Evolutionary conservation across 2,329 filamentous ascomycete species (phyloP).

Genomic region (Domatiomyces catenatus): DNA sequence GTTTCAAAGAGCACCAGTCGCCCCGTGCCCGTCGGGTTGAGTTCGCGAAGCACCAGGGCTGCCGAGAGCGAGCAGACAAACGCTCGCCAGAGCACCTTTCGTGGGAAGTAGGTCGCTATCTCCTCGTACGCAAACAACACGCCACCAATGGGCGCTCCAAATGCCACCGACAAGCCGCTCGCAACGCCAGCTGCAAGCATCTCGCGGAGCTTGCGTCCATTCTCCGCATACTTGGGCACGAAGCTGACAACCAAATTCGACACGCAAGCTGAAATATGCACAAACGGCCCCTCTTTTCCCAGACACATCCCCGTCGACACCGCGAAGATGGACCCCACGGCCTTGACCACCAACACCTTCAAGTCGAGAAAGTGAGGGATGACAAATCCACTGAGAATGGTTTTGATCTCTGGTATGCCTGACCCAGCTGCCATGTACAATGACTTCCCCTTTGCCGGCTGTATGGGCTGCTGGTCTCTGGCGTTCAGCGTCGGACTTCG

Average conservation of each 20-base stretch:
- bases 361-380: slow-evolving; percentile 43
- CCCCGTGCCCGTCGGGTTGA: slow-evolving; percentile 46
- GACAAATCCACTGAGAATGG: slow-evolving; percentile 44
- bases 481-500: slow-evolving; percentile 30
- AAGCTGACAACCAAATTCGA: slow-evolving; percentile 37
- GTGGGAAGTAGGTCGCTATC: slow-evolving; percentile 45
- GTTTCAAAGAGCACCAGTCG: slow-evolving; percentile 48
- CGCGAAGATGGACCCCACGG: slow-evolving; percentile 42
- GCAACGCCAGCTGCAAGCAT: slow-evolving; percentile 44
- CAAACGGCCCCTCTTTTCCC: slow-evolving; percentile 48
- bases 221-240: slow-evolving; percentile 44
- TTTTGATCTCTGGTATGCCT: slow-evolving; percentile 49
- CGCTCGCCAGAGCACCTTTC: slow-evolving; percentile 43
- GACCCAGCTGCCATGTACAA: slow-evolving; percentile 46
- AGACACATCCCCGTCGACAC: slow-evolving; percentile 45
- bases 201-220: slow-evolving; percentile 43
- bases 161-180: slow-evolving; percentile 43
- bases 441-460: slow-evolving; percentile 32
- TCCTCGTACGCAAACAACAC: slow-evolving; percentile 48
- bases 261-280: slow-evolving; percentile 45
- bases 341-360: slow-evolving; percentile 42
- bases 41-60: slow-evolving; percentile 38
- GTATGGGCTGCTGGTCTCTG: slow-evolving; percentile 22
- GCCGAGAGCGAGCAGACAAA: slow-evolving; percentile 44
- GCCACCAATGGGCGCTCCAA: slow-evolving; percentile 47